Conservation (phyloP, 2,329 filamentous ascomycete species). For the Pseudovirgaria hyperparasitica region DNA sequence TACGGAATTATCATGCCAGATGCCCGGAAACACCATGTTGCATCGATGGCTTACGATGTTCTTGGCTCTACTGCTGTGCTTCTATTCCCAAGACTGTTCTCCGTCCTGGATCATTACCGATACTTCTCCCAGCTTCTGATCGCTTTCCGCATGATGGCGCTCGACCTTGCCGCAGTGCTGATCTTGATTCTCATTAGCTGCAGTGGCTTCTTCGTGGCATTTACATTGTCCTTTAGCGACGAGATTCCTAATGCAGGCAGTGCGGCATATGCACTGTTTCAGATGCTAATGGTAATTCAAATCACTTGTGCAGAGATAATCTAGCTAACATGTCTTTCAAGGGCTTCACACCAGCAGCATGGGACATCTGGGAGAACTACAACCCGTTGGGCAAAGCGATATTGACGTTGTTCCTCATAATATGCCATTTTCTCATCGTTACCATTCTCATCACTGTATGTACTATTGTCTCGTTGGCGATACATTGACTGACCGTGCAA, state of each 20-base stretch:
- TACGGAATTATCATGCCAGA: constrained; percentile 79
- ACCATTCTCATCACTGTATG: constrained; percentile 75
- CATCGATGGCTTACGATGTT: constrained; percentile 85
- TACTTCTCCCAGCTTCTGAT: constrained; percentile 94
- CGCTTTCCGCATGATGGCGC: constrained; percentile 86
- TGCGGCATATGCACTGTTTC: constrained; percentile 84
- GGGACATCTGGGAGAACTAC: constrained; percentile 77
- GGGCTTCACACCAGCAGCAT: constrained; percentile 90
- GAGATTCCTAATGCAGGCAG: constrained; percentile 52
- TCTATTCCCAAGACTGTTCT: constrained; percentile 82
- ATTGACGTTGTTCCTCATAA: constrained; percentile 74
- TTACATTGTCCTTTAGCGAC: constrained; percentile 65
- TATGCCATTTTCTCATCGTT: constrained; percentile 88
- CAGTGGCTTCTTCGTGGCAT: constrained; percentile 91
- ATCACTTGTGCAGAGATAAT: no score
- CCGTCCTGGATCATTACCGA: constrained; percentile 83
- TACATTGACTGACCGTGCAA: neutral
- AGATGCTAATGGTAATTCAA: constrained; percentile 91
- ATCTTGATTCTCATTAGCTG: constrained; percentile 76
- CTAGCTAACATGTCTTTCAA: no score
- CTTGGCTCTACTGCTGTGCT: constrained; percentile 82
- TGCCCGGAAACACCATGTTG: constrained; percentile 52
- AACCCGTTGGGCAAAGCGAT: constrained; percentile 66
- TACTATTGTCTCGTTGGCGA: neutral
- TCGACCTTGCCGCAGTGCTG: constrained; percentile 75